These are phyloP conservation scores for Chlorophyllum brunneum DNA, from an alignment of 768 basidiomycete species.

Conservation along the genomic window DNA sequence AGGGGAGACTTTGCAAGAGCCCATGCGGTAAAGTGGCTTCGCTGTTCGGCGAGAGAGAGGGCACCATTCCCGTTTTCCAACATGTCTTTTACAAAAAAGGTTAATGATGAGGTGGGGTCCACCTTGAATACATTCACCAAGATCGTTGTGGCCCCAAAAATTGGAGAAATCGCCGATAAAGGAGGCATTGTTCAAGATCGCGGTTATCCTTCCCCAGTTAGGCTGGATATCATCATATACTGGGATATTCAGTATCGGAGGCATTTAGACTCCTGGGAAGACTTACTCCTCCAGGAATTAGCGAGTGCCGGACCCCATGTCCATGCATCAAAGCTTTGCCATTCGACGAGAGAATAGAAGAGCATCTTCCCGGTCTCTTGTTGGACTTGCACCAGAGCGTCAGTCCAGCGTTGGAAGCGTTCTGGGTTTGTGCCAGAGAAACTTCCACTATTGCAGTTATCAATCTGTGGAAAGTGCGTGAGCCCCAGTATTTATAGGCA, in stretches of 20 bases:
- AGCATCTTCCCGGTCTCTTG: conserved; percentile 22
- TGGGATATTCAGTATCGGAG: not conserved
- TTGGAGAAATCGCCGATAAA: conserved; percentile 26
- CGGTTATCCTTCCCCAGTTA: conserved; percentile 21
- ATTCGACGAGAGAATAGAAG: conserved; percentile 24
- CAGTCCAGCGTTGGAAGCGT: conserved; percentile 23
- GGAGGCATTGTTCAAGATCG: conserved; percentile 23
- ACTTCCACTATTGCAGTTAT: conserved; percentile 17
- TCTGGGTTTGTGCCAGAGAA: conserved; percentile 20
- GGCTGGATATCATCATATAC: conserved; percentile 23
- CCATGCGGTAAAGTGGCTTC: conserved; percentile 56
- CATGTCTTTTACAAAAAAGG: conserved; percentile 19
- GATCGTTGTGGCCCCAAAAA: conserved; percentile 49
- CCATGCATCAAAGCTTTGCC: conserved; percentile 26
- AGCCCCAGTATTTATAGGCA: not conserved
- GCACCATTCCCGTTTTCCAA: conserved; percentile 45
- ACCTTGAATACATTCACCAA: too few species aligned
- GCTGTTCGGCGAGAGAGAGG: conserved; percentile 44
- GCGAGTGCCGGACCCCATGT: conserved; percentile 21
- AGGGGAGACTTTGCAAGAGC: conserved; percentile 52
- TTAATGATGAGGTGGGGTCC: too few species aligned
- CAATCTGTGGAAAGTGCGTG: conserved; percentile 14
- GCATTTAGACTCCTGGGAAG: not conserved
- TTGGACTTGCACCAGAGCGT: conserved; percentile 21
- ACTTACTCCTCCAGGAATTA: conserved; percentile 23